Percentiles rank a stretch among this genome's conserved stretches.
phyloP scores from a whole-genome alignment of 108 stramenopile species.

The Skeletonema costatum region DNA sequence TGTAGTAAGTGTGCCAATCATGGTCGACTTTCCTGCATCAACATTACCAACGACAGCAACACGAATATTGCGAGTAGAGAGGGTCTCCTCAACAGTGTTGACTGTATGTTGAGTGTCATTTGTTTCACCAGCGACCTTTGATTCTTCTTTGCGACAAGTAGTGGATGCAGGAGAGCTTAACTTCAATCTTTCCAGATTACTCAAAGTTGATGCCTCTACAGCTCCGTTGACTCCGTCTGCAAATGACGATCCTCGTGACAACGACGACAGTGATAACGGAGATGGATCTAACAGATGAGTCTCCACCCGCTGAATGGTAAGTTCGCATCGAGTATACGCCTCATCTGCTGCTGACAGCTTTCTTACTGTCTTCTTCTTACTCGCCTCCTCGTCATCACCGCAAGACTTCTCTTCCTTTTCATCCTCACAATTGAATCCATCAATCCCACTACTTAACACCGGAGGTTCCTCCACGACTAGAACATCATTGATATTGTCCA shows the following conservation, averaged over 20 bases:
- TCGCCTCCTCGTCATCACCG: background rate
- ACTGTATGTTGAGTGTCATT: conserved; percentile 2
- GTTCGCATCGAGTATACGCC: conserved; percentile 69
- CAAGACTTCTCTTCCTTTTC: conserved; percentile 50
- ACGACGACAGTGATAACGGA: conserved; percentile 50
- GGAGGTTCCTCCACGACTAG: conserved; percentile 51
- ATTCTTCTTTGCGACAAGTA: background rate
- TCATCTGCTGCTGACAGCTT: conserved; percentile 45
- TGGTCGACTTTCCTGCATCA: conserved; percentile 94
- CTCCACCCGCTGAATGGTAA: conserved; percentile 78
- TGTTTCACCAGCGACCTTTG: background rate
- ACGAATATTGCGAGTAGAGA: conserved; percentile 86
- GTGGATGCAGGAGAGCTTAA: background rate
- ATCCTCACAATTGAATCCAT: conserved; percentile 22
- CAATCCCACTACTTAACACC: conserved; percentile 21
- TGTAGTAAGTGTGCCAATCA: conserved; percentile 94
- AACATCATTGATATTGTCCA: conserved; percentile 11
- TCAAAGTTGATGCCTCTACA: conserved; percentile 17
- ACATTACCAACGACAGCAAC: conserved; percentile 98
- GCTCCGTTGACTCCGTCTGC: conserved; percentile 30
- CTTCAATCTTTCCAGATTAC: conserved; percentile 4
- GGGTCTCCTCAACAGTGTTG: conserved; percentile 65
- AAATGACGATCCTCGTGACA: conserved; percentile 33
- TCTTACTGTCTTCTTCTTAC: background rate
- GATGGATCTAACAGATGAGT: conserved; percentile 82